Percentiles rank a stretch among this genome's conserved stretches.
Conservation (phyloP, 2,329 filamentous ascomycete species). For the Xylaria multiplex region DNA sequence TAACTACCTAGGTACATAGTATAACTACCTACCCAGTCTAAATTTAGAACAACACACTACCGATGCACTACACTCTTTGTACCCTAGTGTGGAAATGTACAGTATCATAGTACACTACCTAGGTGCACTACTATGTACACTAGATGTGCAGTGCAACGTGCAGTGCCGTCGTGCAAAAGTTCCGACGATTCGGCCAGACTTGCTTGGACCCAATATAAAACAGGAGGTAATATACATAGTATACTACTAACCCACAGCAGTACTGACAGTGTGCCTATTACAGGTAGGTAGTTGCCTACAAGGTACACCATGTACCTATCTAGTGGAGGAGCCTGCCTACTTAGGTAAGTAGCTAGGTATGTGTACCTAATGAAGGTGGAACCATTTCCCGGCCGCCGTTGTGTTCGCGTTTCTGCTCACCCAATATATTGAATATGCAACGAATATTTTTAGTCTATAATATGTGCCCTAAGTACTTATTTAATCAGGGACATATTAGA, state of each 20-base stretch:
- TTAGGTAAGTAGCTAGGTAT: no score
- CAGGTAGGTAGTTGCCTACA: no score
- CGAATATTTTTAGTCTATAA: not conserved
- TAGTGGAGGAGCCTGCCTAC: no score
- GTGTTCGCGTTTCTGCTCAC: conserved; percentile 8
- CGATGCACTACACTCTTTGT: conserved; percentile 12
- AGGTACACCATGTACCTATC: no score
- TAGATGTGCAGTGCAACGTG: not conserved
- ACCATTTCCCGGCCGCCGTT: not conserved
- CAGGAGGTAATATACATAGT: no score
- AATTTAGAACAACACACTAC: conserved; percentile 27
- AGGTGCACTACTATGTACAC: no score
- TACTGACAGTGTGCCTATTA: no score
- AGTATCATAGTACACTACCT: no score
- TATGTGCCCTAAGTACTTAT: no score
- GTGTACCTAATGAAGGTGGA: not conserved
- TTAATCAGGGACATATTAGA: no score
- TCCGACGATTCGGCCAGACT: conserved; percentile 11
- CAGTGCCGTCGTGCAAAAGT: conserved; percentile 25
- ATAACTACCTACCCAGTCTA: no score
- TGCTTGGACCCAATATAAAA: not conserved
- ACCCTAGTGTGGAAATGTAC: not conserved
- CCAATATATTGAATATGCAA: conserved; percentile 12
- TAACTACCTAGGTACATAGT: no score
- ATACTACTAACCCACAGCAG: not conserved